These are phyloP conservation scores for Acanthamoeba triangularis DNA, from an alignment of 208 protist genomes.

Conservation along the genomic window DNA sequence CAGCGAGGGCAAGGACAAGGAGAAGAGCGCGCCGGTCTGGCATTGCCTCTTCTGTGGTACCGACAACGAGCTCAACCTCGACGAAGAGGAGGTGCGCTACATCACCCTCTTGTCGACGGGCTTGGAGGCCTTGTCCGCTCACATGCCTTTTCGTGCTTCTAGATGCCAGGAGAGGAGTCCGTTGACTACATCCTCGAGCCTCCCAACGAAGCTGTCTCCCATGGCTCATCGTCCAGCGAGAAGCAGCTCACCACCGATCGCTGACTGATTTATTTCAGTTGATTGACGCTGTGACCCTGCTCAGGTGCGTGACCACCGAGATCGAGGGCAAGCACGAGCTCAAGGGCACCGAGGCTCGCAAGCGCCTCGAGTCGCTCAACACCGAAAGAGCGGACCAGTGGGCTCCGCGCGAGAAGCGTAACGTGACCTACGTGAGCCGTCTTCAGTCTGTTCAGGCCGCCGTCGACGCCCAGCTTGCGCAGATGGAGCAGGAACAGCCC, in stretches of 20 bases:
- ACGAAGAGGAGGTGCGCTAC: conserved; percentile 37
- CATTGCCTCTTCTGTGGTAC: conserved; percentile 18
- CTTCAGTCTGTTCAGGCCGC: conserved; percentile 78
- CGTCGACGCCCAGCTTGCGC: conserved; percentile 65
- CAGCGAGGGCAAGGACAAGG: not conserved
- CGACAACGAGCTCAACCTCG: conserved; percentile 37
- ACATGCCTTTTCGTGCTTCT: not conserved
- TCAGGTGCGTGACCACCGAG: conserved; percentile 75
- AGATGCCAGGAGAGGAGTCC: conserved; percentile 39
- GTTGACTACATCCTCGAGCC: conserved; percentile 71
- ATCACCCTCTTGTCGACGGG: not conserved
- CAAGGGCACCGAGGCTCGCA: conserved; percentile 5
- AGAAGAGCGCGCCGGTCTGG: not conserved
- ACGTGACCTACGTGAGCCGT: conserved; percentile 77
- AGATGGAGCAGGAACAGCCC: conserved; percentile 58
- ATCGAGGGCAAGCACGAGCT: conserved; percentile 67
- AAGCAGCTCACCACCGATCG: conserved; percentile 53
- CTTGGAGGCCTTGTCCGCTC: not conserved
- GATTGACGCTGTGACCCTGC: no score
- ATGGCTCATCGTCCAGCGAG: conserved; percentile 20
- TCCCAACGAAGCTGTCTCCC: not conserved
- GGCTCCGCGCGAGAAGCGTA: conserved; percentile 10
- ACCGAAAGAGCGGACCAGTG: conserved; percentile 64
- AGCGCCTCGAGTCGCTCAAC: conserved; percentile 46
- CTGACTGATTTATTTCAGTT: no score